Evolutionary conservation across 2,329 filamentous ascomycete genomes (phyloP).

Genomic region (Sporothrix curviconia): DNA sequence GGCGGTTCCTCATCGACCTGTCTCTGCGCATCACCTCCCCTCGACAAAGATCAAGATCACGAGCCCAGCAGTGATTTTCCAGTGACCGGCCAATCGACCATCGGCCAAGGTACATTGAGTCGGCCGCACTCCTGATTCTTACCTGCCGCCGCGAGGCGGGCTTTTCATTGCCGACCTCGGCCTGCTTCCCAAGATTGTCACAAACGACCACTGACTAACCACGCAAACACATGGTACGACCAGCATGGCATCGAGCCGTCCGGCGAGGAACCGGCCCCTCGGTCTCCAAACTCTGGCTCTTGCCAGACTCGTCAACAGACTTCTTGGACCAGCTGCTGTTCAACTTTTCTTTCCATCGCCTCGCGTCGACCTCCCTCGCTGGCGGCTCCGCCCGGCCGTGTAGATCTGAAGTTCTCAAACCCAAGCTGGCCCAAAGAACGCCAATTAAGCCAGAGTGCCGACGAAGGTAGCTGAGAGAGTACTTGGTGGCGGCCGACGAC

Average conservation of each 20-base stretch:
- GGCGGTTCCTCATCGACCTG: conserved; percentile 14
- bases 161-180: conserved; percentile 81
- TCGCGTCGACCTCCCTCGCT: conserved; percentile 67
- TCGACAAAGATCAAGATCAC: conserved; percentile 32
- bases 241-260: conserved; percentile 60
- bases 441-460: conserved; percentile 33
- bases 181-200: conserved; percentile 88
- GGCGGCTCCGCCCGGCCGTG: conserved; percentile 77
- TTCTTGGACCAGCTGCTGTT: conserved; percentile 93
- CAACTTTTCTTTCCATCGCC: conserved; percentile 77
- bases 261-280: conserved; percentile 60
- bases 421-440: conserved; percentile 73
- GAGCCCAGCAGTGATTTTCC: conserved; percentile 60
- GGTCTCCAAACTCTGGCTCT: conserved; percentile 71
- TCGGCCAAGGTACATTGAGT: conserved; percentile 53
- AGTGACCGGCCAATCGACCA: conserved; percentile 63
- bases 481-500: conserved; percentile 71
- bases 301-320: conserved; percentile 72
- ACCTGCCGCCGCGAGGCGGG: conserved; percentile 72
- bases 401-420: conserved; percentile 78
- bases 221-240: conserved; percentile 63
- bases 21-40: conserved; percentile 25
- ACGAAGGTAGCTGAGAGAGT: conserved; percentile 62
- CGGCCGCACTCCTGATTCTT: conserved; percentile 60
- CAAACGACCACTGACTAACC: conserved; percentile 76